Percentiles rank a stretch among this genome's conserved stretches.
Conservation (phyloP, 192 early-diverging fungal genomes). For the Linnemannia schmuckeri region DNA sequence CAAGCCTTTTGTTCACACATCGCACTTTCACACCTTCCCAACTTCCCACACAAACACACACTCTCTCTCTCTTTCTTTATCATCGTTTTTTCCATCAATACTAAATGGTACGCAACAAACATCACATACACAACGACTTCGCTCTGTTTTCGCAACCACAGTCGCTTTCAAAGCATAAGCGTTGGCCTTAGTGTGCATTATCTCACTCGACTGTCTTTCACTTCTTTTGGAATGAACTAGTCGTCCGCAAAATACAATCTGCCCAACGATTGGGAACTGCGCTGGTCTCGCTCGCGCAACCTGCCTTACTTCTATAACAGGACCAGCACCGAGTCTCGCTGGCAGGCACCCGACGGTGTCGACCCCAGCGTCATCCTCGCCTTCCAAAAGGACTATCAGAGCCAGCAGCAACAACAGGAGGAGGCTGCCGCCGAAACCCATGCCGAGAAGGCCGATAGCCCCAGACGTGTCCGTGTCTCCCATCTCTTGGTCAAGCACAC, state of each 20-base stretch:
- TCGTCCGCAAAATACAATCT: constrained; percentile 57
- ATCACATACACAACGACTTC: neutral
- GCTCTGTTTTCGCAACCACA: neutral
- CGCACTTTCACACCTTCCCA: neutral
- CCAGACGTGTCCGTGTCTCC: constrained; percentile 77
- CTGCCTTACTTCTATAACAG: constrained; percentile 86
- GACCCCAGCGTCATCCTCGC: constrained; percentile 40
- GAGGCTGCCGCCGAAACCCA: constrained; percentile 16
- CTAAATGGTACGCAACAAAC: constrained; percentile 12
- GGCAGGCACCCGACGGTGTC: constrained; percentile 77
- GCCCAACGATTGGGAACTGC: constrained; percentile 78
- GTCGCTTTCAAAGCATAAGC: neutral
- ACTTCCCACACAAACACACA: neutral
- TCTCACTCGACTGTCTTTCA: neutral
- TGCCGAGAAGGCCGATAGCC: neutral
- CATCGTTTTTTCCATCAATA: neutral
- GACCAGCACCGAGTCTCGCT: constrained; percentile 77
- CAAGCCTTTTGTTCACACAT: no score
- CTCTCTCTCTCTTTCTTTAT: neutral
- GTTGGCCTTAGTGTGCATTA: neutral
- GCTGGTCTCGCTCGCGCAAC: constrained; percentile 73
- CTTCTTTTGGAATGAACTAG: neutral
- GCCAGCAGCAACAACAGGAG: constrained; percentile 17
- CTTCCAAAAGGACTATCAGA: constrained; percentile 56
- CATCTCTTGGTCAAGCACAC: constrained; percentile 95